Evolutionary conservation across 768 basidiomycete genomes (phyloP), one percentile per base, ranked within the genome.

Genomic region (Panus rudis): DNA sequence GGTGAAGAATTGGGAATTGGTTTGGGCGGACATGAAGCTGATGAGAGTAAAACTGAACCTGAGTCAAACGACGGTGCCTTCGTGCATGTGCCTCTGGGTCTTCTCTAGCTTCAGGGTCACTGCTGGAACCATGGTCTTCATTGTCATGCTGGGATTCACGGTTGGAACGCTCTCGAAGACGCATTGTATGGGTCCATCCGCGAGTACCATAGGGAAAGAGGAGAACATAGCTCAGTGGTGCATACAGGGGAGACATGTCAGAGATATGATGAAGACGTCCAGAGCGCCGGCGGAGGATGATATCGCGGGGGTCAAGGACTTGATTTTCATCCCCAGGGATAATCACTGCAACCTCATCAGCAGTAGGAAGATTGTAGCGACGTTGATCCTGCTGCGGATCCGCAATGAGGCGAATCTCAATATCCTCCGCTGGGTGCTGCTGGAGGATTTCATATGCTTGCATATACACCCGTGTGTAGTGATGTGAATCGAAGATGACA

Each of bases 281-380:
- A 40, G 49, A 50, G n/a, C 54, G 46, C 0, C 54, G 37, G 3
- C 21, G 38, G 0, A 71, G 30, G 7, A 72, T 44, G 13, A 72
- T 69, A 31, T 76, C 70, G 3, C 56, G 25, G 14, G 46, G 17
- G 1, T 54, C 45, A 1, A 40, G 30, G 20, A 24, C 24, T 11
- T 59, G 20, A 14, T 47, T 26, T 5, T 51, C 59, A 57, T 59
- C 50, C 6, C 58, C 63, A 41, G 68, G 66, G 20, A 75, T 27
- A 28, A 76, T 60, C 0, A 66, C 63, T 30, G 68, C 68, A 43
- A 76, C 58, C 37, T 73, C 70, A 44, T 64, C 52, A 1, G 63
- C 58, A 37, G 64, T 67, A 2, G 73, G 73, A 0, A 69, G 45
- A 49, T 76, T 75, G 40, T 76, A 72, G 11, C 60, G 41, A 4